Base-by-base conservation (phyloP, 1,284 basidiomycete species). In the Stygiomarasmius scandens region DNA sequence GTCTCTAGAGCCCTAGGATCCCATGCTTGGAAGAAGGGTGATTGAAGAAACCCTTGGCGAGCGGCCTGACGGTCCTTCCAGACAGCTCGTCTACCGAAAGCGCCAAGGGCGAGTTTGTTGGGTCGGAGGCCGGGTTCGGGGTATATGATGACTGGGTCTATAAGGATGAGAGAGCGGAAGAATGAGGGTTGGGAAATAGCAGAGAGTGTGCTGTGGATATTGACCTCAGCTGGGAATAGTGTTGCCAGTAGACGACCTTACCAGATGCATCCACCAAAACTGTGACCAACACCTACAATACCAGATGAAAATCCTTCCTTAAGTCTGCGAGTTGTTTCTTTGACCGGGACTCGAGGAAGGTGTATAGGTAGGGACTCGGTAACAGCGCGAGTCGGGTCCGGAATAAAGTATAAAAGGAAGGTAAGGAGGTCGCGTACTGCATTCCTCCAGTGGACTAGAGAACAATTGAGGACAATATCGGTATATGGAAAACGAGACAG, bases 271-370 rank as follows among this genome's bases (percentile, higher is more conserved):
- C 89, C 92, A 24, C 93, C 91, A 58, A 90, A 87, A 0, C 92
- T 95, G 69, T 97, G 93, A 0, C 93, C 94, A 2, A 94, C 71
- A 1, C 78, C 84, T 22, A 95, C 73, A 2, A 92, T 66, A 11
- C 66, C 80, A 16, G 85, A 79, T 14, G 43, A 27, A 12, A 41
- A 80, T 2, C 89, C 84, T 25, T 69, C 62, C 10, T 64, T 61
- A 60, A 70, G 66, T 52, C 87, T 77, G 44, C 65, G 55, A 1
- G 71, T 65, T 2, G 81, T 70, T 58, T 81, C 78, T 16, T 67
- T 66, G 10, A 65, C 60, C 8, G 83, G 55, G 1, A 89, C 61
- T 14, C 77, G 80, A 1, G 72, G 66, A 2, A 90, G 74, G 58
- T 84, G 79, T 0, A 74, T 76, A 1, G 85, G 83, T 0, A 90